These are phyloP conservation scores for Arthrobotrys entomopaga DNA, from an alignment of 2,329 filamentous ascomycete species.

Conservation along the genomic window DNA sequence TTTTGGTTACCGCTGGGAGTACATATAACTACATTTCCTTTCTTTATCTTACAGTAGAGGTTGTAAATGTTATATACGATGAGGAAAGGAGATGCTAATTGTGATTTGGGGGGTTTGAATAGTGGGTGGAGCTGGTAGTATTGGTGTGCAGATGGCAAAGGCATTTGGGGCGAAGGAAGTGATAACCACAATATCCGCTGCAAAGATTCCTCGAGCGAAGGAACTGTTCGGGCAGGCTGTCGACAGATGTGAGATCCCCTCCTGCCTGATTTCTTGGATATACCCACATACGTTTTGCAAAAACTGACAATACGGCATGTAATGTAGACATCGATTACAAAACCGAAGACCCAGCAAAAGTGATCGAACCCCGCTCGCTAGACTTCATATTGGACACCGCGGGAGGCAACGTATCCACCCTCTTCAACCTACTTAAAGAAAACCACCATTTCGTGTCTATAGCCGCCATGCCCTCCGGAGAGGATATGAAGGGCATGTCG, in stretches of 20 bases:
- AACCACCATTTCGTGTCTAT: conserved; percentile 42
- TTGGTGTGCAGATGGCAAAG: conserved; percentile 47
- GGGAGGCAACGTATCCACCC: conserved; percentile 15
- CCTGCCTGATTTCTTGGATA: no score
- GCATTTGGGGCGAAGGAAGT: conserved; percentile 46
- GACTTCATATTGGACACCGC: conserved; percentile 51
- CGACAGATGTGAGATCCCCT: conserved; percentile 30
- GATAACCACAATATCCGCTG: conserved; percentile 38
- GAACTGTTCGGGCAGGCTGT: conserved; percentile 31
- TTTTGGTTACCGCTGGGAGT: conserved; percentile 46
- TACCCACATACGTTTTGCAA: not conserved
- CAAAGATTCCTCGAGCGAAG: conserved; percentile 41
- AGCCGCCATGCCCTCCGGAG: conserved; percentile 33
- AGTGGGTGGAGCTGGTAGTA: conserved; percentile 51
- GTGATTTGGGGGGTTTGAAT: not conserved
- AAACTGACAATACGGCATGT: not conserved
- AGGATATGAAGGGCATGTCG: conserved; percentile 18
- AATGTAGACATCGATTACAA: conserved; percentile 46
- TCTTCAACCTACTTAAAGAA: conserved; percentile 41
- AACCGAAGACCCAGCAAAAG: conserved; percentile 31
- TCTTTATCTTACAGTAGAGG: not conserved
- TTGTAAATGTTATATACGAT: conserved; percentile 3
- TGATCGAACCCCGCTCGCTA: conserved; percentile 29
- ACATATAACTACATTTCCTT: not conserved
- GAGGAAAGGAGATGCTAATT: conserved; percentile 12